phyloP scores from a whole-genome alignment of 1,139 yeast species.

The Diutina rugosa region DNA sequence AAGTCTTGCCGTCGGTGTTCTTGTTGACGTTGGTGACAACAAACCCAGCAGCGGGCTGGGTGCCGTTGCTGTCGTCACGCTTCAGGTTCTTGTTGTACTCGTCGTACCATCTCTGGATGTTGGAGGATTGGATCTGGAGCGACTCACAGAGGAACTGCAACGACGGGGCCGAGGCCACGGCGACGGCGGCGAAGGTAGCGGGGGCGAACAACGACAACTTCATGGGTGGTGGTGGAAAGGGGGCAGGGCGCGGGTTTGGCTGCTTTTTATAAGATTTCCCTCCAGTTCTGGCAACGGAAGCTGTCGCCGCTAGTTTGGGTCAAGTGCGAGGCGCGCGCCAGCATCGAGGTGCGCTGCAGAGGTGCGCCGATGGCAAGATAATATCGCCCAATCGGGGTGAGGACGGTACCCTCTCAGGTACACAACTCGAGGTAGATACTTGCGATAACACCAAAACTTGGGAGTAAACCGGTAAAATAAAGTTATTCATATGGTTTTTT shows the following conservation, averaged over 20 bases:
- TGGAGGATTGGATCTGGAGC: background rate
- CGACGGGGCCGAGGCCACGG: background rate
- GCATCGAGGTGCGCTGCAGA: background rate
- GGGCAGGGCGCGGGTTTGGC: background rate
- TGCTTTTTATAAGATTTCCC: too few species aligned
- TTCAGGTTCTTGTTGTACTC: background rate
- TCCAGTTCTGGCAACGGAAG: too few species aligned
- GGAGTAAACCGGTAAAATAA: too few species aligned
- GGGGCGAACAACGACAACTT: background rate
- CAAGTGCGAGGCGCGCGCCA: background rate
- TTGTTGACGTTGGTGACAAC: background rate
- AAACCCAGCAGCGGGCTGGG: constrained; percentile 1
- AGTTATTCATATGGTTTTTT: too few species aligned
- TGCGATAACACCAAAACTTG: too few species aligned
- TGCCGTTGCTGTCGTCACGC: background rate
- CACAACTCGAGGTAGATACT: too few species aligned
- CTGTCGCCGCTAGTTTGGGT: background rate
- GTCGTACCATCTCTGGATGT: background rate
- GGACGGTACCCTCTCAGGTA: background rate
- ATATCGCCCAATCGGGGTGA: background rate
- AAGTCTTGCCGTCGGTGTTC: background rate
- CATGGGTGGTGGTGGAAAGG: background rate
- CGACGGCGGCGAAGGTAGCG: background rate
- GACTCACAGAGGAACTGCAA: background rate
- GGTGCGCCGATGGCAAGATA: background rate